These are phyloP conservation scores for Sorghum bicolor DNA, from an alignment of 176 grass and related monocot genomes.

Conservation along the genomic window DNA sequence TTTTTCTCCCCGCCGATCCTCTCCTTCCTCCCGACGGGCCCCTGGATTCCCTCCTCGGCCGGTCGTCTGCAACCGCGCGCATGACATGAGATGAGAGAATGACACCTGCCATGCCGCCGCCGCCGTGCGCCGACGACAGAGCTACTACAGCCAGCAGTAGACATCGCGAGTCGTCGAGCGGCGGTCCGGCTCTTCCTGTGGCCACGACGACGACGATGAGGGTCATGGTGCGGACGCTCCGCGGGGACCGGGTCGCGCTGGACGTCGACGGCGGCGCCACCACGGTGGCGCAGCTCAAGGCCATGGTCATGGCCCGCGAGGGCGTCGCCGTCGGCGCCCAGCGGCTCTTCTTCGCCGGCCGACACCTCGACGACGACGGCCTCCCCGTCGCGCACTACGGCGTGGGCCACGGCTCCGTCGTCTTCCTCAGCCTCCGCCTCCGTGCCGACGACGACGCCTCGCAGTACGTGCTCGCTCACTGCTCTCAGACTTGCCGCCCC, in stretches of 20 bases:
- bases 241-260: conserved; percentile 41
- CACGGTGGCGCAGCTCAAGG: conserved; percentile 42
- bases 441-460: not conserved
- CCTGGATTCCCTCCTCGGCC: not conserved
- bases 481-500: not conserved
- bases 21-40: not conserved
- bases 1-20: not conserved
- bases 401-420: conserved; percentile 30
- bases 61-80: no score
- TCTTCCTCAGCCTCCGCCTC: conserved; percentile 51
- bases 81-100: not conserved
- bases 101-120: not conserved
- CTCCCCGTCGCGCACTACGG: conserved; percentile 21
- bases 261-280: conserved; percentile 25
- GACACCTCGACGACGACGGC: conserved; percentile 34
- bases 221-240: conserved; percentile 52
- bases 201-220: conserved; percentile 2
- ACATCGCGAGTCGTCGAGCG: not conserved
- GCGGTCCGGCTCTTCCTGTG: not conserved
- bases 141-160: not conserved
- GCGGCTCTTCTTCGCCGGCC: conserved; percentile 45
- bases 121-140: not conserved
- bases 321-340: conserved; percentile 27
- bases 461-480: conserved; percentile 2
- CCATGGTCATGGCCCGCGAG: conserved; percentile 33